These are phyloP conservation scores for Steccherinum ochraceum DNA, from an alignment of 768 basidiomycete species.

Conservation along the genomic window DNA sequence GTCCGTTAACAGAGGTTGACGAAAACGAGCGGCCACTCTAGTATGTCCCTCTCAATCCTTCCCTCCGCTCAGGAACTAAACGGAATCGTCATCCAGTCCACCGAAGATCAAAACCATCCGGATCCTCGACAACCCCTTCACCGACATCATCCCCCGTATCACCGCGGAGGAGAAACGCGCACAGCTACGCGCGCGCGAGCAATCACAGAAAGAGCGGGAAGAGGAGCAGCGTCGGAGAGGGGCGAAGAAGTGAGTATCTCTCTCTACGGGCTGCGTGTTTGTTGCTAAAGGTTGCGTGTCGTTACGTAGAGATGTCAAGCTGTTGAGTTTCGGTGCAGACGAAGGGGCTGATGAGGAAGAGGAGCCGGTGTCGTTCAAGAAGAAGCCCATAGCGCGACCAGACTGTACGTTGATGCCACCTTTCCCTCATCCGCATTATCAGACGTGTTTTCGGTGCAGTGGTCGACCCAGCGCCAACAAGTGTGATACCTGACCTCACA, in stretches of 20 bases:
- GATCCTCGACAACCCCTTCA: conserved; percentile 90
- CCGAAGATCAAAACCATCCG: conserved; percentile 84
- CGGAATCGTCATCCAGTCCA: conserved; percentile 43
- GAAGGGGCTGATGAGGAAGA: conserved; percentile 54
- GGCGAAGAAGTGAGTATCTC: conserved; percentile 73
- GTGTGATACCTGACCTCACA: conserved; percentile 9
- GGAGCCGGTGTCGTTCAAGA: conserved; percentile 51
- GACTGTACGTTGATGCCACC: conserved; percentile 53
- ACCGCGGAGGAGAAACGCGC: conserved; percentile 87
- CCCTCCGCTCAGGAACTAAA: background rate
- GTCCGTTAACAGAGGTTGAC: conserved; percentile 51
- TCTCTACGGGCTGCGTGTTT: background rate
- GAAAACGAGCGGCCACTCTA: conserved; percentile 74
- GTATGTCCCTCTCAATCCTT: conserved; percentile 29
- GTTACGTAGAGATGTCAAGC: conserved; percentile 69
- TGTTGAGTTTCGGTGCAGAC: conserved; percentile 82
- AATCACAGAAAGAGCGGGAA: conserved; percentile 72
- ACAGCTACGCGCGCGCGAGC: conserved; percentile 77
- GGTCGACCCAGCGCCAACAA: conserved; percentile 27
- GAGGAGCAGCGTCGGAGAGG: conserved; percentile 64
- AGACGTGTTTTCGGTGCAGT: background rate
- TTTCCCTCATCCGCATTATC: background rate
- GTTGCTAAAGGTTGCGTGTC: background rate
- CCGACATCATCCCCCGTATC: conserved; percentile 92
- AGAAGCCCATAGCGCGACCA: conserved; percentile 78